These are phyloP conservation scores for Punctularia strigosozonata DNA, from an alignment of 768 basidiomycete genomes.

Conservation along the genomic window DNA sequence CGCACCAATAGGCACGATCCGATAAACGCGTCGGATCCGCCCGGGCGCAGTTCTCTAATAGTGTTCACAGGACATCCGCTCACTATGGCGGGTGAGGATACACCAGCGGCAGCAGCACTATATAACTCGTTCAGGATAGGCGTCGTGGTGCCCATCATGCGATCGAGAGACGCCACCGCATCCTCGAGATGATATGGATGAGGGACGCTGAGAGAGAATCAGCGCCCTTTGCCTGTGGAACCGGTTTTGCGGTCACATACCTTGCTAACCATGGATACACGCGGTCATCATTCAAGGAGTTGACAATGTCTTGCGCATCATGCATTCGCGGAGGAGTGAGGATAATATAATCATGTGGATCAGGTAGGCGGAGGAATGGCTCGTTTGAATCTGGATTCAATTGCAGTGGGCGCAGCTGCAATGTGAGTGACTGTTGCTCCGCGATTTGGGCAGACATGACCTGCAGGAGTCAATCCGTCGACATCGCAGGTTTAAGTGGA, in stretches of 20 bases:
- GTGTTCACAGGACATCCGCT: conserved; percentile 32
- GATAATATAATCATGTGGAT: conserved; percentile 15
- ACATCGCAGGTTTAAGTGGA: too few species aligned
- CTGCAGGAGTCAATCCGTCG: too few species aligned
- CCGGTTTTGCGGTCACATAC: conserved; percentile 49
- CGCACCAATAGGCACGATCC: conserved; percentile 30
- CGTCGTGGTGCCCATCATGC: conserved; percentile 17
- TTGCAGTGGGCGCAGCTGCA: conserved; percentile 24
- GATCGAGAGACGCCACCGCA: conserved; percentile 25
- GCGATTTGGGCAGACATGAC: too few species aligned
- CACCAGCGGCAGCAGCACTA: too few species aligned
- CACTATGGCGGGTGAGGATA: conserved; percentile 10
- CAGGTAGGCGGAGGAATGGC: conserved; percentile 41
- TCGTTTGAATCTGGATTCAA: conserved; percentile 19
- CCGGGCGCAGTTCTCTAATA: conserved; percentile 41
- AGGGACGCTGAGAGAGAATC: conserved; percentile 34
- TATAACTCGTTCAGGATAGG: conserved; percentile 20
- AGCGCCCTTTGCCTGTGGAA: too few species aligned
- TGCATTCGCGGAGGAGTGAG: conserved; percentile 31
- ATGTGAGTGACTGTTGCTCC: background rate
- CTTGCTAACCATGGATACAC: conserved; percentile 33
- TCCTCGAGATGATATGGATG: conserved; percentile 38
- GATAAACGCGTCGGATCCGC: conserved; percentile 41
- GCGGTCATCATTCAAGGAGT: conserved; percentile 35
- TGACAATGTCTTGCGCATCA: conserved; percentile 26